Evolutionary conservation across 2,329 filamentous ascomycete species (phyloP), one percentile per base, ranked within the genome.

Genomic region (Talaromyces sp.): DNA sequence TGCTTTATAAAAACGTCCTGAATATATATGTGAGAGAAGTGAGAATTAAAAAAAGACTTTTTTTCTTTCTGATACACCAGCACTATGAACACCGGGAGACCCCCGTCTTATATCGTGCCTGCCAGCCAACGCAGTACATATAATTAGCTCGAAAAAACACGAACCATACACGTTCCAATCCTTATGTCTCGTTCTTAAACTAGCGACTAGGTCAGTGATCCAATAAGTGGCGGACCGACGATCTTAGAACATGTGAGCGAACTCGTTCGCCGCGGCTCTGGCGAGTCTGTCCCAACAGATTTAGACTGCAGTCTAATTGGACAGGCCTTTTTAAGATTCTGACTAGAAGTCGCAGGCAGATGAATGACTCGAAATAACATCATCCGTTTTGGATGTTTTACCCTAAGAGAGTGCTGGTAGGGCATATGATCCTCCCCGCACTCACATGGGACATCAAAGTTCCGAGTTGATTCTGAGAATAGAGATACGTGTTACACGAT

Each of bases 191-290:
- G 28, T 28, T 6, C n/a, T 6, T 28, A 28, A 28, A 28, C n/a
- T 21, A 44, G 40, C 37, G 33, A 44, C 40, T 44, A 21, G n/a
- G n/a, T n/a, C n/a, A n/a, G 14, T 48, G 44, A 39, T 50, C 44
- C 39, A 52, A 18, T 18, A 9, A 52, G 28, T 52, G 28, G 28
- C 48, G 28, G 48, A 52, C 28, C 25, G 48, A 33, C 25, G 33
- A 56, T 35, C 52, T 11, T 9, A 54, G 28, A 54, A 55, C 52
- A 56, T 56, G 52, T 39, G 52, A 56, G 58, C 33, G 23, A 33
- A 52, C 46, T 7, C 31, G 23, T 60, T 35, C 46, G 58, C 58
- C 58, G 58, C 58, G 58, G 58, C 58, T 60, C 25, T 60, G 18
- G 14, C 46, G 33, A 42, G 7, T 21, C 23, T 9, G 23, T 48